A percentile compares a stretch with the other conserved stretches of the same genome.
These are phyloP conservation scores for Fimicolochytrium jonesii DNA, from an alignment of 192 early-diverging fungal genomes.

Conservation along the genomic window DNA sequence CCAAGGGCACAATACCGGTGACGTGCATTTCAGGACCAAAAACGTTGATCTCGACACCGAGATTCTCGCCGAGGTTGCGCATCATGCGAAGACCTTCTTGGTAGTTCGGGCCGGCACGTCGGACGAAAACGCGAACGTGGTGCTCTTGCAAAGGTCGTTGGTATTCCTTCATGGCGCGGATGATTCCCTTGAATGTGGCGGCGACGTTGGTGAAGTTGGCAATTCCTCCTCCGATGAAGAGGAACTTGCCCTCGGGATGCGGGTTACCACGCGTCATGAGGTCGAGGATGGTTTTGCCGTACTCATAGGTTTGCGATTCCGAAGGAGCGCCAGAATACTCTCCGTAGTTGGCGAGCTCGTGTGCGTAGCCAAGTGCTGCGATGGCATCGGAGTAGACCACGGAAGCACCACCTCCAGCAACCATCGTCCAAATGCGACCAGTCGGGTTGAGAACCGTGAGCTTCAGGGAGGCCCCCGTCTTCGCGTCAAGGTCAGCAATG, in stretches of 20 bases:
- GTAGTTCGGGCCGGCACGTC: constrained; percentile 98
- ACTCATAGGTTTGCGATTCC: constrained; percentile 99
- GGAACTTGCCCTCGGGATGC: constrained; percentile 89
- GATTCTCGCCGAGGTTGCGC: constrained; percentile 85
- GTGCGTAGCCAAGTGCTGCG: constrained; percentile 89
- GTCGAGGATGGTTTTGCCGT: constrained; percentile 96
- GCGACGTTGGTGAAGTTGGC: constrained; percentile 99
- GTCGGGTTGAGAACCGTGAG: constrained; percentile 93
- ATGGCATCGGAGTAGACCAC: constrained; percentile 99
- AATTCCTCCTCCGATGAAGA: constrained; percentile 99
- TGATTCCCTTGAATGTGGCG: constrained; percentile 98
- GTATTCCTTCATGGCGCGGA: constrained; percentile 90
- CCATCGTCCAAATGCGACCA: constrained; percentile 99
- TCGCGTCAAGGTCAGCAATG: constrained; percentile 94
- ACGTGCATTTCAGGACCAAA: constrained; percentile 98
- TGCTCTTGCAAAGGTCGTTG: constrained; percentile 80
- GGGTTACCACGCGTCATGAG: constrained; percentile 88
- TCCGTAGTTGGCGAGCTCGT: constrained; percentile 98
- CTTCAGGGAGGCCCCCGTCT: constrained; percentile 98
- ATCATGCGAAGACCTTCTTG: constrained; percentile 97
- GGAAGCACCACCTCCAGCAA: constrained; percentile 97
- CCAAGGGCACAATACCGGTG: constrained; percentile 97
- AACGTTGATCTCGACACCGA: constrained; percentile 92
- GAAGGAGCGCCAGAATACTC: constrained; percentile 99
- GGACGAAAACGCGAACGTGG: constrained; percentile 91